phyloP scores from a whole-genome alignment of 2,329 filamentous ascomycete species.

The Ophiognomonia clavigignenti-juglandacearum region DNA sequence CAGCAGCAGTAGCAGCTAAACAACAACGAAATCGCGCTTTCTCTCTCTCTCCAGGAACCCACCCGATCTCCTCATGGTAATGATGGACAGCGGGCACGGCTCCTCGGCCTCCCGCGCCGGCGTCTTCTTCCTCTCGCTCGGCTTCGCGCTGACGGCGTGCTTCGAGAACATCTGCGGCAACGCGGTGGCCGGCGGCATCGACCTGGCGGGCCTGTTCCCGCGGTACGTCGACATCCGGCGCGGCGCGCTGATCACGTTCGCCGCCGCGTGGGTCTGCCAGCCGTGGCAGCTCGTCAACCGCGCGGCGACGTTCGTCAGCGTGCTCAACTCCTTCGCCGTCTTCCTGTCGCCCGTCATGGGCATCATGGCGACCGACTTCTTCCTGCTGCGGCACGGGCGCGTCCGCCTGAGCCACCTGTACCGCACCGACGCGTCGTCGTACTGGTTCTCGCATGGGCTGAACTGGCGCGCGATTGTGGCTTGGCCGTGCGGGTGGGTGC shows the following conservation, averaged over 20 bases:
- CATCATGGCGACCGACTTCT: slow-evolving; percentile 33
- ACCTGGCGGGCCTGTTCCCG: slow-evolving; percentile 19
- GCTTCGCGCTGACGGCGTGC: slow-evolving; percentile 35
- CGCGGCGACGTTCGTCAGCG: slow-evolving; percentile 24
- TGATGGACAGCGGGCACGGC: slow-evolving; percentile 38
- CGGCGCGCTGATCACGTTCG: slow-evolving; percentile 29
- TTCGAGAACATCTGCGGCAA: slow-evolving; percentile 33
- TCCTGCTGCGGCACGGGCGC: slow-evolving; percentile 27
- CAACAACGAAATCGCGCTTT: neutral
- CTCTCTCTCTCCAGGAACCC: slow-evolving; percentile 25
- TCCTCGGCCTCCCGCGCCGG: slow-evolving; percentile 25
- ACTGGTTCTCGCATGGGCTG: slow-evolving; percentile 38
- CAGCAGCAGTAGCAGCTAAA: neutral
- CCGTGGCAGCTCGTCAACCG: slow-evolving; percentile 28
- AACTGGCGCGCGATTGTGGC: slow-evolving; percentile 37
- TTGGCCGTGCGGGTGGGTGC: slow-evolving; percentile 39
- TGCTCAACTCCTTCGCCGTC: slow-evolving; percentile 35
- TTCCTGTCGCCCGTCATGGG: slow-evolving; percentile 34
- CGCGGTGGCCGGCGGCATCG: slow-evolving; percentile 24
- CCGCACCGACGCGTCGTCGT: slow-evolving; percentile 27
- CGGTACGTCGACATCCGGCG: slow-evolving; percentile 26
- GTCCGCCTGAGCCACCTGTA: slow-evolving; percentile 33
- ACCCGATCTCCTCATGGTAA: slow-evolving; percentile 37
- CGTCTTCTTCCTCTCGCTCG: slow-evolving; percentile 26
- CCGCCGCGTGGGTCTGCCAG: slow-evolving; percentile 25